Percentiles rank a stretch among this genome's conserved stretches.
These are phyloP conservation scores for Exophiala sp. DNA, from an alignment of 2,329 filamentous ascomycete genomes.

Conservation along the genomic window DNA sequence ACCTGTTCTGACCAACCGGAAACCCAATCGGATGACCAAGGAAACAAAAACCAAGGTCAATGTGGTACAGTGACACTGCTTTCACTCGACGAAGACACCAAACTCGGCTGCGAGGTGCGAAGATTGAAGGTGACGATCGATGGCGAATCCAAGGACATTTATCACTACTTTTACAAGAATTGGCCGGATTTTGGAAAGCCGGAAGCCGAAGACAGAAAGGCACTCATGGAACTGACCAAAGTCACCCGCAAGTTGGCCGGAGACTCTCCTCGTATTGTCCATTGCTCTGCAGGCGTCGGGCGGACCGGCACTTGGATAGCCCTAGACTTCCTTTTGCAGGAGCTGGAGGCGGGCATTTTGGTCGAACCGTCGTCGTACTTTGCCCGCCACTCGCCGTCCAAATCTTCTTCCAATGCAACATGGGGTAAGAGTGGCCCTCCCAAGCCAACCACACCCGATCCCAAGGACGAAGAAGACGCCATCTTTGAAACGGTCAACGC, in stretches of 20 bases:
- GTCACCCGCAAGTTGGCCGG: slow-evolving; percentile 42
- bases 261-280: slow-evolving; percentile 70
- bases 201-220: slow-evolving; percentile 46
- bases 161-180: slow-evolving; percentile 76
- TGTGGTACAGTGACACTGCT: slow-evolving; percentile 54
- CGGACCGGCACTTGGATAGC: slow-evolving; percentile 93
- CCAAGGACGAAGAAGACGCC: slow-evolving; percentile 54
- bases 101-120: slow-evolving; percentile 62
- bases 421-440: slow-evolving; percentile 23
- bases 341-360: slow-evolving; percentile 69
- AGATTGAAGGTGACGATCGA: slow-evolving; percentile 55
- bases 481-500: slow-evolving; percentile 73
- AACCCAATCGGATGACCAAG: slow-evolving; percentile 3
- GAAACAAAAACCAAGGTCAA: slow-evolving; percentile 3
- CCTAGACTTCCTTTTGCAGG: slow-evolving; percentile 81
- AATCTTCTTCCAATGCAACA: slow-evolving; percentile 15
- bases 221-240: slow-evolving; percentile 48
- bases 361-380: slow-evolving; percentile 32
- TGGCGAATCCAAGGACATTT: slow-evolving; percentile 59
- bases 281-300: slow-evolving; percentile 88
- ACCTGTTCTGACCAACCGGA: slow-evolving; percentile 4
- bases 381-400: slow-evolving; percentile 6
- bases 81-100: slow-evolving; percentile 50
- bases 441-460: slow-evolving; percentile 33
- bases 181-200: slow-evolving; percentile 93